A percentile compares a stretch with the other conserved stretches of the same genome.
These are phyloP conservation scores for Trametes villosa DNA, from an alignment of 768 basidiomycete genomes.

Conservation along the genomic window DNA sequence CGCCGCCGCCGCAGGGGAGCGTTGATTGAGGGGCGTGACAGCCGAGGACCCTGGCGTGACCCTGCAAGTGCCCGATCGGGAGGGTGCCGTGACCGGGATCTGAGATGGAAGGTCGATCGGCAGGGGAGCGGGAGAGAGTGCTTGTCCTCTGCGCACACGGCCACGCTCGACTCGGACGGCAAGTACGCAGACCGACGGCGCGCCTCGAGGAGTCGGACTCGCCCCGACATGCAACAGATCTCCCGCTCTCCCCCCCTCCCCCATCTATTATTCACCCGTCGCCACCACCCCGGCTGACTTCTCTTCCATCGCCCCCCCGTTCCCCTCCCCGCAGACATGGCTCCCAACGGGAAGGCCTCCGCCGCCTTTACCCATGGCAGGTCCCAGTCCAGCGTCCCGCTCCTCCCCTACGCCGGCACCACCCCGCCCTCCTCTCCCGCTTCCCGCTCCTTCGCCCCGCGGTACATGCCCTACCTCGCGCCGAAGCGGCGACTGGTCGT, in stretches of 20 bases:
- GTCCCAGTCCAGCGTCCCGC: constrained; percentile 30
- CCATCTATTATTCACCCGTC: constrained; percentile 10
- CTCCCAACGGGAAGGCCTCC: constrained; percentile 10
- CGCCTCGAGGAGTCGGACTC: constrained; percentile 11
- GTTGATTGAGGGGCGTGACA: constrained; percentile 5
- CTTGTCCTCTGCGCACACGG: neutral
- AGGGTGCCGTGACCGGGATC: constrained; percentile 2
- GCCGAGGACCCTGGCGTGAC: constrained; percentile 4
- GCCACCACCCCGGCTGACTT: neutral
- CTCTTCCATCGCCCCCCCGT: neutral
- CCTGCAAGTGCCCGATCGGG: neutral
- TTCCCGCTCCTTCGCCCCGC: constrained; percentile 8
- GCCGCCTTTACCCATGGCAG: constrained; percentile 16
- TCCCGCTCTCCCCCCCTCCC: constrained; percentile 5
- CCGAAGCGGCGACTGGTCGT: constrained; percentile 29
- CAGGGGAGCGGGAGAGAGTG: neutral
- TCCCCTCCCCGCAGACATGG: constrained; percentile 5
- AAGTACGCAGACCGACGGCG: neutral
- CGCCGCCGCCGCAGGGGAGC: neutral
- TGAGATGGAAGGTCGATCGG: neutral
- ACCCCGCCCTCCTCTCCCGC: constrained; percentile 23
- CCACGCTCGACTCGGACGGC: neutral
- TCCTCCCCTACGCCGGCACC: constrained; percentile 29
- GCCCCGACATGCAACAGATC: neutral
- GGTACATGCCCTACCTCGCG: constrained; percentile 15